Evolutionary conservation across 768 basidiomycete species (phyloP), one percentile per base, ranked within the genome.

Genomic region (Auriscalpium orientale): DNA sequence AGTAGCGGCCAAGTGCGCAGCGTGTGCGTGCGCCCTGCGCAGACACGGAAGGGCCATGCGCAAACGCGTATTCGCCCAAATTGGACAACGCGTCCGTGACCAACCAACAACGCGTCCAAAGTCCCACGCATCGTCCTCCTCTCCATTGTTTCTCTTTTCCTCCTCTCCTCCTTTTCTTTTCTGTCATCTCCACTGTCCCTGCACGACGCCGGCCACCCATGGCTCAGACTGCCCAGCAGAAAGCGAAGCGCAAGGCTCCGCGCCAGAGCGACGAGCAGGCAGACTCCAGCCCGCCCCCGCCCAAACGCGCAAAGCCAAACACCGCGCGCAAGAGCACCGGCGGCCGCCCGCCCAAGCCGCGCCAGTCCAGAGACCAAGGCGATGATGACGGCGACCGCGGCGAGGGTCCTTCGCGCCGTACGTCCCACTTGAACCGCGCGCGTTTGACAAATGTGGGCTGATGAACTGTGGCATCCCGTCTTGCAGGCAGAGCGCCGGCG

Each of bases 241-340:
- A 62, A 81, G 80, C 70, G 78, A 76, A 73, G 72, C 76, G 55
- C 43, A 68, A 54, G 22, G 62, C 54, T 22, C 15, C 58, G 15
- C 46, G 61, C 53, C 62, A 56, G n/a, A 57, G 54, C 13, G 57
- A 60, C 45, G 61, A 63, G 46, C 69, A 74, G 48, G 70, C 70
- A 21, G 64, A 66, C 1, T 73, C 80, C 1, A 76, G 80, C 11
- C 73, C 72, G 6, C 62, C 66, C 4, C 59, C 67, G 12, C 64
- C 74, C 7, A 85, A 84, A 68, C 79, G 76, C 64, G 51, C 71
- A 20, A 50, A 68, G 13, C 72, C 74, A 48, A 65, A 65, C 55
- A 92, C 91, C 1, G 92, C 93, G 11, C 80, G 93, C 59, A 94
- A 94, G 71, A 89, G 83, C 70, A 91, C 91, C 0, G 91, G 90